Conservation (phyloP, 1,139 yeast genomes). For the Taphrina wiesneri region DNA sequence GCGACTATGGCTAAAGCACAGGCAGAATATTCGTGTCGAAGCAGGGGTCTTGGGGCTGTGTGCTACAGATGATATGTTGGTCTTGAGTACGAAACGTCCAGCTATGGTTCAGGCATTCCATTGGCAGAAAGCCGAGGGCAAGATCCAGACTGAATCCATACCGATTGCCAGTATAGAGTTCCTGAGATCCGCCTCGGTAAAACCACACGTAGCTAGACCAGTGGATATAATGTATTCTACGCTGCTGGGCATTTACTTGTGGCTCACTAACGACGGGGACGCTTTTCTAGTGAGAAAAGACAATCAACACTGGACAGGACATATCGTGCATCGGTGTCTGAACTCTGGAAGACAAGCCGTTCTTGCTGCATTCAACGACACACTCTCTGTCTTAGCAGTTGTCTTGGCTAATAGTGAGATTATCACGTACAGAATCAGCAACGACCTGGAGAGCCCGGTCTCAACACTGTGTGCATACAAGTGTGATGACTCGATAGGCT, state of each 20-base stretch:
- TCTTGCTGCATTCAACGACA: background rate
- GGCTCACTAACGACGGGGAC: slow-evolving; percentile 1
- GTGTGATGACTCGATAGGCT: background rate
- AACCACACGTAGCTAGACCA: background rate
- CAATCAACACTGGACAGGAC: background rate
- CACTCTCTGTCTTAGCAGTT: background rate
- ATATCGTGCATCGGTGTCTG: background rate
- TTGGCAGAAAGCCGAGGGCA: slow-evolving; percentile 19
- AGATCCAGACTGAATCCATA: slow-evolving; percentile 14
- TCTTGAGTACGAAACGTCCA: slow-evolving; percentile 20
- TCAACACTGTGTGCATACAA: background rate
- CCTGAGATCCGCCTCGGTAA: background rate
- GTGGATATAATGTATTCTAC: background rate
- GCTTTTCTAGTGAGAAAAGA: background rate
- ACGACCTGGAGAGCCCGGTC: background rate
- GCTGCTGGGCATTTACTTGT: background rate
- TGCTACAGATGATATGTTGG: slow-evolving; percentile 3
- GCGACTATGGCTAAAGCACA: slow-evolving; percentile 22
- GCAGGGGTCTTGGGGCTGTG: slow-evolving; percentile 15
- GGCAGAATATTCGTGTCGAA: slow-evolving; percentile 21
- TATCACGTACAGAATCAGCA: background rate
- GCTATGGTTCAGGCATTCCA: slow-evolving; percentile 5
- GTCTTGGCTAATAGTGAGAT: background rate
- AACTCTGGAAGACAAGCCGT: background rate
- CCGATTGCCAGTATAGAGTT: background rate